Conservation (phyloP, 148 eudicot species). For the Rhododendron mucronatum region DNA sequence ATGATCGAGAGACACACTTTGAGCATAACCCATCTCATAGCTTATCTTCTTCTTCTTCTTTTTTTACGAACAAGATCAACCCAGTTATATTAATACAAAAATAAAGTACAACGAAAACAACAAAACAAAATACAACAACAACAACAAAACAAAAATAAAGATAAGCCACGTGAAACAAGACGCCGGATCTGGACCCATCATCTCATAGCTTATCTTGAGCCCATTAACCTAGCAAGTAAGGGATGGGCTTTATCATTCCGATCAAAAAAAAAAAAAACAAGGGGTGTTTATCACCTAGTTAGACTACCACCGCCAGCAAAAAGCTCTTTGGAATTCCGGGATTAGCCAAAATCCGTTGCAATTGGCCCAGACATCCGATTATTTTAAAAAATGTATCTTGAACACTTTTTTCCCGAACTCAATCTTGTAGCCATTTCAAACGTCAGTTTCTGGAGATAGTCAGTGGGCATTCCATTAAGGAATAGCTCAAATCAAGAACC, state of each 20-base stretch:
- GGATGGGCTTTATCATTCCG: neutral
- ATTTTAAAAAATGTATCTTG: neutral
- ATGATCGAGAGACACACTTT: neutral
- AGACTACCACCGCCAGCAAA: neutral
- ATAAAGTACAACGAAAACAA: too few relatives aligned
- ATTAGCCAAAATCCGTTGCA: neutral
- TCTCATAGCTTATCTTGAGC: neutral
- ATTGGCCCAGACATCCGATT: neutral
- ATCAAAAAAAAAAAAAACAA: neutral
- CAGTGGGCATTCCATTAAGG: slow-evolving; percentile 12
- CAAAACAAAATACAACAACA: too few relatives aligned
- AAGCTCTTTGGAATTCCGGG: neutral
- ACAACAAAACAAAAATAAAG: too few relatives aligned
- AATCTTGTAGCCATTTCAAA: neutral
- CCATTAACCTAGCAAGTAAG: too few relatives aligned
- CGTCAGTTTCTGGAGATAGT: neutral
- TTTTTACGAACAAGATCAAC: too few relatives aligned
- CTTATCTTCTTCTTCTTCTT: too few relatives aligned
- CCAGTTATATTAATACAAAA: too few relatives aligned
- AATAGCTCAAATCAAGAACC: slow-evolving; percentile 1
- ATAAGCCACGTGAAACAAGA: too few relatives aligned
- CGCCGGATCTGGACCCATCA: too few relatives aligned
- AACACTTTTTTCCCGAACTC: neutral
- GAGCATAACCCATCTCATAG: neutral
- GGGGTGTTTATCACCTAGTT: neutral